Base-by-base conservation (phyloP, 106 monocot species). In the Posidonia australis region DNA sequence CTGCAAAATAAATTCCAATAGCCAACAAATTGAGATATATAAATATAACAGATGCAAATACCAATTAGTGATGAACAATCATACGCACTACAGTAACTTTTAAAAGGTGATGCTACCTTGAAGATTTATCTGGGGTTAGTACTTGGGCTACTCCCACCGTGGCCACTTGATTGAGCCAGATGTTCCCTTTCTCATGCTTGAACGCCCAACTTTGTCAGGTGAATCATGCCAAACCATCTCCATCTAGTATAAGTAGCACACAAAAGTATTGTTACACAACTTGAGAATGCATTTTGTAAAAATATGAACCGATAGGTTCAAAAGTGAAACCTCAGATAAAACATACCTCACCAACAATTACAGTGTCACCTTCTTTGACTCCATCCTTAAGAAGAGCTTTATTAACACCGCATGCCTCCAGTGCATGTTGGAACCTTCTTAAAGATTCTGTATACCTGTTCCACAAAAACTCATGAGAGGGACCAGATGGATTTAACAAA, bases 381-480 rank as follows among this genome's bases (percentile, higher is more conserved):
- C 98, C 98, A 18, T 49, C 77, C 62, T 88, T 98, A 17, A 77
- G 68, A 12, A 98, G 83, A 72, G 87, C 62, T 76, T 79, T 98
- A 64, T 91, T 88, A n/a, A 98, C 91, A 66, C 98, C 98, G 77
- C 91, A 98, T 27, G 98, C 98, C 75, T 91, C 98, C 72, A 98
- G 69, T 80, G 70, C 98, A 83, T 85, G 87, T 60, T 87, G 98
- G 65, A 98, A 98, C 49, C 98, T 84, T 73, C 81, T 78, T 20
- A 98, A 66, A 46, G 98, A 98, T 70, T 98, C 98, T 55, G 71
- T 52, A 67, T 98, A 98, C 78, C 96, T 96, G 51, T 29, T 57
- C 23, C 24, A 29, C 13, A 51, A 32, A 48, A 30, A 28, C 6
- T 24, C 19, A 28, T 11, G 3, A 23, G 7, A 36, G 36, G 36